Percentiles rank a stretch among this genome's conserved stretches.
Evolutionary conservation across 1,284 basidiomycete species (phyloP).

Genomic region (Pseudozyma hubeiensis): DNA sequence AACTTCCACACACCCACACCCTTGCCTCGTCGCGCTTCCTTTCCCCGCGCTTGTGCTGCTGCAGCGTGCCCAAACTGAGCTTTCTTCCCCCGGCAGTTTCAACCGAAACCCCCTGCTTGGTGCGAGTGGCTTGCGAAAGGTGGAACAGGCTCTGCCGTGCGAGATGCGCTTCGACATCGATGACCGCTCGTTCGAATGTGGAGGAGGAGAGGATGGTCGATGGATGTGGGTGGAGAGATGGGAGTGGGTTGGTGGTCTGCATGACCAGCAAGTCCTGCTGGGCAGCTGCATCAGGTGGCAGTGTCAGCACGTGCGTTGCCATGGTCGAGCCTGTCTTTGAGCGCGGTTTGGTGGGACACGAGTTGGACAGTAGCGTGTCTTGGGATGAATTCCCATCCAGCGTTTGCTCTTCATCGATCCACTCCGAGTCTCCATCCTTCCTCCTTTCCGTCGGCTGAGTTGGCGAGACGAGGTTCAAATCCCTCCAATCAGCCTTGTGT

Average conservation of each 20-base stretch:
- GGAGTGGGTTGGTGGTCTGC: slow-evolving; percentile 64
- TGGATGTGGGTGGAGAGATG: slow-evolving; percentile 27
- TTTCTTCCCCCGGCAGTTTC: slow-evolving; percentile 5
- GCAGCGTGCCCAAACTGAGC: slow-evolving; percentile 14
- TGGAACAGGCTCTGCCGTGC: slow-evolving; percentile 15
- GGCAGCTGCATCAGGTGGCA: neutral
- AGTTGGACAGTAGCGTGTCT: slow-evolving; percentile 5
- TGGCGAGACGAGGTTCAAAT: slow-evolving; percentile 56
- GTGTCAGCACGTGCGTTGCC: slow-evolving; percentile 57
- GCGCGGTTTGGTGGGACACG: neutral
- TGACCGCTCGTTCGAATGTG: slow-evolving; percentile 57
- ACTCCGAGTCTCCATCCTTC: neutral
- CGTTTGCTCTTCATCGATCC: slow-evolving; percentile 3
- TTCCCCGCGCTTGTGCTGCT: neutral
- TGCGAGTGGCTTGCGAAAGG: neutral
- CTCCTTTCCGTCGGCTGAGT: neutral
- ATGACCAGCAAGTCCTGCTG: slow-evolving; percentile 25
- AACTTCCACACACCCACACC: slow-evolving; percentile 32
- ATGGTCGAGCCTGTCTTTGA: slow-evolving; percentile 36
- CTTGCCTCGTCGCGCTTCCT: neutral
- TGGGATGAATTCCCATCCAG: neutral
- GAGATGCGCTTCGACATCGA: slow-evolving; percentile 25
- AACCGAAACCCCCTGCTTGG: neutral
- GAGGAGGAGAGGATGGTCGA: slow-evolving; percentile 33
- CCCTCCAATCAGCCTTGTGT: slow-evolving; percentile 44